Evolutionary conservation across 805 yeast genomes (phyloP), one percentile per base, ranked within the genome.

Genomic region (Yamadazyma sp.): DNA sequence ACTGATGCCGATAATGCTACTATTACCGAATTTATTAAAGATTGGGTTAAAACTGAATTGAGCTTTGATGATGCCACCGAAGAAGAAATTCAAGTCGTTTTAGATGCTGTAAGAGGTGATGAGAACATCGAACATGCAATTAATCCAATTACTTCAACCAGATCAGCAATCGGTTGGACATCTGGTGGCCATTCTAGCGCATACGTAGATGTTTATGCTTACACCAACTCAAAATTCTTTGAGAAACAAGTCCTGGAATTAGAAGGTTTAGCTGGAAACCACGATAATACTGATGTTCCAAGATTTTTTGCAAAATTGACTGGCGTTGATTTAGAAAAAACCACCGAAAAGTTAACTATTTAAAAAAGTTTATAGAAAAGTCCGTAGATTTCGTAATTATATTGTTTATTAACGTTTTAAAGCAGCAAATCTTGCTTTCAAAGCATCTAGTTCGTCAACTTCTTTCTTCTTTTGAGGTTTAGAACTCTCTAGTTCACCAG

Each of bases 361-460:
- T 23, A 23, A 20, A 20, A 23, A 23, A 23, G 12, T 23, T 23
- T 10, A 9, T 27, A 27, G 5, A 27, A 13, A 15, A 27, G 30
- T 27, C 23, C 23, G 10, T 22, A 9, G 23, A 22, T 22, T 22
- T 22, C 23, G 23, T 22, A 22, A 22, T 11, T 22, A 22, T 9
- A 22, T 11, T 11, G 10, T 9, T n/a, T 19, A 13, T 27, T 27
- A 44, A 13, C 61, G 44, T 49, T 64, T 84, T 43, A 88, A 62
- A 2, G 89, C 89, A n/a, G 82, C 91, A 58, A 85, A 84, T 35
- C 95, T 63, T 38, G 78, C 82, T 50, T 75, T 74, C 35, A 85
- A 58, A 5, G 75, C 81, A 47, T 82, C 89, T 31, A 83, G 59
- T 36, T 81, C 87, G 34, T 68, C 35, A 10, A 30, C 17, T 24